Evolutionary conservation across 1,139 yeast species (phyloP).

Genomic region (Yamadazyma aaseri): DNA sequence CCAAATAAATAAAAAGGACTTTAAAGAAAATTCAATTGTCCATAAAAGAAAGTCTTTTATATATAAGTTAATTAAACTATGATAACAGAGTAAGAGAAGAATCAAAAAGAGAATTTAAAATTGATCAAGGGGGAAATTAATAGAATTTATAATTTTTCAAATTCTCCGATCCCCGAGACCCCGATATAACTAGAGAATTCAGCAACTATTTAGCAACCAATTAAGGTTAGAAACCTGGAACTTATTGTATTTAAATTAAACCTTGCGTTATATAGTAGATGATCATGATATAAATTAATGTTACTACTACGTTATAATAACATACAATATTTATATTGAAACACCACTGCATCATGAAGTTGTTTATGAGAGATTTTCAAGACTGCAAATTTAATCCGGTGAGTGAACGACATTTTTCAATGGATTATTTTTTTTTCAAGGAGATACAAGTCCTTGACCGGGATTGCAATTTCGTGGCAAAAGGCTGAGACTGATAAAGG

Average conservation of each 20-base stretch:
- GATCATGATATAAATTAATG: no score
- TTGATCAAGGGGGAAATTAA: conserved; percentile 4
- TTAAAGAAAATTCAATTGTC: no score
- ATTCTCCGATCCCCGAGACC: conserved; percentile 16
- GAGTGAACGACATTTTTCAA: neutral
- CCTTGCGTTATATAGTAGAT: no score
- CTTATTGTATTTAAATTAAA: no score
- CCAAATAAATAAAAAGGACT: no score
- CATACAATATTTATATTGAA: neutral
- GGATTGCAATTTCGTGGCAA: neutral
- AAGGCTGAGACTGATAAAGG: neutral
- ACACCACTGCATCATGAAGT: no score
- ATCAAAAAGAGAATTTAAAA: neutral
- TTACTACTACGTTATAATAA: no score
- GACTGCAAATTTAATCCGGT: neutral
- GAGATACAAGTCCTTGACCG: conserved; percentile 2
- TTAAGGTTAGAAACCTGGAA: no score
- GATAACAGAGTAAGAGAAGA: neutral
- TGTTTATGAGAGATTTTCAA: neutral
- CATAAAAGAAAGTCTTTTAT: neutral
- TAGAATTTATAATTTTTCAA: conserved; percentile 7
- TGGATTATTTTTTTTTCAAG: no score
- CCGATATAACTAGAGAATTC: conserved; percentile 3
- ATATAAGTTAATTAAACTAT: neutral
- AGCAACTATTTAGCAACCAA: no score